Percentiles rank a stretch among this genome's conserved stretches.
phyloP scores from a whole-genome alignment of 2,329 filamentous ascomycete species.

The Arthrobotrys iridis region DNA sequence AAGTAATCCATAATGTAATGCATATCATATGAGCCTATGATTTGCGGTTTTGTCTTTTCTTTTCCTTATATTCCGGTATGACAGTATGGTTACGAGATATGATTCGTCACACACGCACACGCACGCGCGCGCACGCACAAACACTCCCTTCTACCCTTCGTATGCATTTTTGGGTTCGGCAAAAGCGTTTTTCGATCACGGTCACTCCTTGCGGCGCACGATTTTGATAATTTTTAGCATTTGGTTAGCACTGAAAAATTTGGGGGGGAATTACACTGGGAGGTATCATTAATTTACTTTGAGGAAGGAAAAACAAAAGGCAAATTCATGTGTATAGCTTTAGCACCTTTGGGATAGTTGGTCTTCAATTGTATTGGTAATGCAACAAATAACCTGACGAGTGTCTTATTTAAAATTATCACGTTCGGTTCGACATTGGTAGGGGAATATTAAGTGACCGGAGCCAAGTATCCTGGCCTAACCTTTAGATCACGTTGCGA shows the following conservation, averaged over 20 bases:
- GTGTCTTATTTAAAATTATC: background rate
- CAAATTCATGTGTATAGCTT: constrained; percentile 24
- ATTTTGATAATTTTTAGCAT: background rate
- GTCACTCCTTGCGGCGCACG: constrained; percentile 13
- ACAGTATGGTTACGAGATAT: background rate
- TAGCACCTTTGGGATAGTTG: background rate
- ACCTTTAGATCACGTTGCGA: too few relatives aligned
- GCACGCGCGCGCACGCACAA: too few relatives aligned
- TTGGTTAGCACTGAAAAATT: background rate
- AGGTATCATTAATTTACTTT: constrained; percentile 12
- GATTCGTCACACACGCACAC: too few relatives aligned
- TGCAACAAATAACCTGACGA: constrained; percentile 11
- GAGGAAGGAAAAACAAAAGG: background rate
- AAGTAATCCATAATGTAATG: constrained; percentile 31
- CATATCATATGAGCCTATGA: background rate
- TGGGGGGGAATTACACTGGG: background rate
- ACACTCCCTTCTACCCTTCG: constrained; percentile 6
- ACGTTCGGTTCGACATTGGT: background rate
- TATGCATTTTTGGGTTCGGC: background rate
- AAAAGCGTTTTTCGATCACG: constrained; percentile 8
- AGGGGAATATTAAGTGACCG: too few relatives aligned
- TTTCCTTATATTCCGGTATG: background rate
- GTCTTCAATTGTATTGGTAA: constrained; percentile 6
- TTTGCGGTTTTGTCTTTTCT: background rate
- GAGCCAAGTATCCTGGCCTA: too few relatives aligned